Evolutionary conservation across 768 basidiomycete genomes (phyloP).

Genomic region (Obba rivulosa): DNA sequence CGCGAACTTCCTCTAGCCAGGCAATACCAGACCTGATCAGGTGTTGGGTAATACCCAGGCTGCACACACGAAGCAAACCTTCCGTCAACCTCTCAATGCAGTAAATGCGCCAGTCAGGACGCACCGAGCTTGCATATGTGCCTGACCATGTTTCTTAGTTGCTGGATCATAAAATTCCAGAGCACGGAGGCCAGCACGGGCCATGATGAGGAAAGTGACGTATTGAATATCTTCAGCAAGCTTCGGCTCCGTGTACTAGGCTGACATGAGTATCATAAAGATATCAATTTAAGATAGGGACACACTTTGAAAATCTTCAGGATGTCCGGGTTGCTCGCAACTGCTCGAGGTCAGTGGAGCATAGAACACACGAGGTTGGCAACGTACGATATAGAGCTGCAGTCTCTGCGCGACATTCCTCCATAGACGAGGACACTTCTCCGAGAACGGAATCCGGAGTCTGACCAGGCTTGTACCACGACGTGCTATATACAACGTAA

Average conservation of each 20-base stretch:
- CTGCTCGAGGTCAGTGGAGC: slow-evolving; percentile 28
- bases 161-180: slow-evolving; percentile 81
- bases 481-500: slow-evolving; percentile 38
- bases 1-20: slow-evolving; percentile 61
- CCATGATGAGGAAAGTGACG: slow-evolving; percentile 81
- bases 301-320: slow-evolving; percentile 71
- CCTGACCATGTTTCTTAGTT: slow-evolving; percentile 81
- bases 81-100: neutral
- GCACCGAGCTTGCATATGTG: slow-evolving; percentile 87
- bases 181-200: slow-evolving; percentile 72
- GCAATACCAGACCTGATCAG: slow-evolving; percentile 69
- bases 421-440: slow-evolving; percentile 86
- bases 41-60: slow-evolving; percentile 79
- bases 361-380: neutral
- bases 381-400: slow-evolving; percentile 74
- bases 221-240: slow-evolving; percentile 77
- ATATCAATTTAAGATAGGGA: neutral
- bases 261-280: neutral
- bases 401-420: slow-evolving; percentile 89
- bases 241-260: slow-evolving; percentile 59
- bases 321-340: slow-evolving; percentile 71
- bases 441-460: slow-evolving; percentile 79
- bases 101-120: slow-evolving; percentile 11
- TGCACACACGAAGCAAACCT: slow-evolving; percentile 21
- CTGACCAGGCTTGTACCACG: slow-evolving; percentile 89